A percentile compares a stretch with the other conserved stretches of the same genome.
These are phyloP conservation scores for Ogataea minuta DNA, from an alignment of 805 yeast genomes.

Conservation along the genomic window DNA sequence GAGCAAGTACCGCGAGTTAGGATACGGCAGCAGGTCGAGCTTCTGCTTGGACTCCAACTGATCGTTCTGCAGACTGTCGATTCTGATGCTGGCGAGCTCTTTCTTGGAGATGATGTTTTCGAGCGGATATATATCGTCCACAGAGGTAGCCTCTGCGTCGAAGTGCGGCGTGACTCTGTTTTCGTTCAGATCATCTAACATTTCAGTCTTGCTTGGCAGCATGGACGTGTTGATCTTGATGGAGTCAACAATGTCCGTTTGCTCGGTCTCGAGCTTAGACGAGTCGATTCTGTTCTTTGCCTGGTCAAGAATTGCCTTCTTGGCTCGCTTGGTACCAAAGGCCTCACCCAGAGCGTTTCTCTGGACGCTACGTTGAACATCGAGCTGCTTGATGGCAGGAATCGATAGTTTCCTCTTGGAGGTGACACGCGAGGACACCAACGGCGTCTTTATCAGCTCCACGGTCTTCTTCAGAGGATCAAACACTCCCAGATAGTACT, in stretches of 20 bases:
- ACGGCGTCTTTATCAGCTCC: conserved; percentile 61
- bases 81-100: conserved; percentile 64
- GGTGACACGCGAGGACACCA: conserved; percentile 59
- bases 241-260: conserved; percentile 77
- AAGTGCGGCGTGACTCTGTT: conserved; percentile 85
- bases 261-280: conserved; percentile 64
- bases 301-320: conserved; percentile 77
- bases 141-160: conserved; percentile 74
- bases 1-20: conserved; percentile 53
- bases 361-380: conserved; percentile 51
- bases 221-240: conserved; percentile 67
- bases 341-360: conserved; percentile 90
- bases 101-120: conserved; percentile 63
- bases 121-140: conserved; percentile 79
- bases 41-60: conserved; percentile 43
- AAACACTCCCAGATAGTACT: conserved; percentile 74
- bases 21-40: conserved; percentile 60
- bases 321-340: conserved; percentile 96
- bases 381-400: conserved; percentile 59
- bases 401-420: conserved; percentile 60
- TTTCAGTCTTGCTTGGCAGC: conserved; percentile 68
- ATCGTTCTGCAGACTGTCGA: conserved; percentile 59
- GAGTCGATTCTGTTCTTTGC: conserved; percentile 87
- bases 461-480: conserved; percentile 65
- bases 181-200: conserved; percentile 52